phyloP scores from a whole-genome alignment of 192 early-diverging fungal species.

The Phlyctochytrium bullatum region DNA sequence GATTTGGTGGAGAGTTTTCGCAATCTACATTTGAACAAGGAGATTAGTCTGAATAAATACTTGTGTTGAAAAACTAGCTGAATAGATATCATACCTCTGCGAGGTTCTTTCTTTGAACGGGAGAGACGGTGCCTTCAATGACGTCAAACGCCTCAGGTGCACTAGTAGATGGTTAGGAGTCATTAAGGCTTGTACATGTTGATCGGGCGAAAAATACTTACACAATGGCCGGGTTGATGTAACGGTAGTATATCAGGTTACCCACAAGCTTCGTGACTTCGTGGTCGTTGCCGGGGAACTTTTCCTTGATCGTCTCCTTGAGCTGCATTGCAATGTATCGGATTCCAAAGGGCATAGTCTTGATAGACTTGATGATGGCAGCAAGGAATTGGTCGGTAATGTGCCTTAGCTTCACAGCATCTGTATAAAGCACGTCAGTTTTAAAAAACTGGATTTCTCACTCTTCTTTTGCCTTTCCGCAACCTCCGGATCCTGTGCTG shows the following conservation, averaged over 20 bases:
- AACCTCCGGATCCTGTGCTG: constrained; percentile 76
- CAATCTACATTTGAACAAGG: no score
- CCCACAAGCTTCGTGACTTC: constrained; percentile 88
- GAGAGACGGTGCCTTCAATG: constrained; percentile 79
- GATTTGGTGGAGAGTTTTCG: constrained; percentile 94
- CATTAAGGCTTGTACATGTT: not conserved
- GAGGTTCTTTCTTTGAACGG: constrained; percentile 92
- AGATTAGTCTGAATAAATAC: constrained; percentile 18
- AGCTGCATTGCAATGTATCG: constrained; percentile 94
- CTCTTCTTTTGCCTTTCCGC: constrained; percentile 36
- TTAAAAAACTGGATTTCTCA: constrained; percentile 20
- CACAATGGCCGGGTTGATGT: constrained; percentile 97
- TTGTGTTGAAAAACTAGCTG: constrained; percentile 9
- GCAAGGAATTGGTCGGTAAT: constrained; percentile 83
- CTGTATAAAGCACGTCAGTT: constrained; percentile 7
- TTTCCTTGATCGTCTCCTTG: constrained; percentile 57
- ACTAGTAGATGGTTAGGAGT: constrained; percentile 35
- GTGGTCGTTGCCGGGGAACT: constrained; percentile 80
- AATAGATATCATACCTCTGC: constrained; percentile 57
- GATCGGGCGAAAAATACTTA: constrained; percentile 35
- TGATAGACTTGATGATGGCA: constrained; percentile 74
- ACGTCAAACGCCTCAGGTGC: constrained; percentile 97
- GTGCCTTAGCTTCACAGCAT: constrained; percentile 67
- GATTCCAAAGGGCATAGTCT: constrained; percentile 92
- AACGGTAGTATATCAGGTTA: constrained; percentile 96